phyloP scores from a whole-genome alignment of 352 stramenopile species.

The Elongisporangium anandrum region DNA sequence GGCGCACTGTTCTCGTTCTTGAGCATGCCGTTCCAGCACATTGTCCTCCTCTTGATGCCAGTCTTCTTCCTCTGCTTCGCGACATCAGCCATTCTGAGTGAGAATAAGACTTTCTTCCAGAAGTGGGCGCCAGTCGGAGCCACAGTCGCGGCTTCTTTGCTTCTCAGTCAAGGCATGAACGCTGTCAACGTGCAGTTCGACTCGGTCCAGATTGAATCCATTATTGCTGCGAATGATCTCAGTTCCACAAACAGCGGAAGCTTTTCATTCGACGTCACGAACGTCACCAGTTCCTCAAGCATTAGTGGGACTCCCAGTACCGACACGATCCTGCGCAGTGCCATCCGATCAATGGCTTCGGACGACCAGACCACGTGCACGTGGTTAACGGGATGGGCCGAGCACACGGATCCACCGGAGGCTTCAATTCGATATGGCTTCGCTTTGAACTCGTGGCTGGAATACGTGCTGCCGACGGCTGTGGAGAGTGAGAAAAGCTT shows the following conservation, averaged over 20 bases:
- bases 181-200: background rate
- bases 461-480: background rate
- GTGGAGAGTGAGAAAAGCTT: background rate
- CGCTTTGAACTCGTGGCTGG: background rate
- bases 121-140: background rate
- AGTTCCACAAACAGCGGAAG: background rate
- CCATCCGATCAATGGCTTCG: too few relatives aligned
- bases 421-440: background rate
- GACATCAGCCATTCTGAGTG: background rate
- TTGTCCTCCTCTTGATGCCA: background rate
- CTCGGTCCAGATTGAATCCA: background rate
- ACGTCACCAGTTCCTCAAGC: background rate
- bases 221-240: background rate
- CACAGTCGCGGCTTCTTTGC: background rate
- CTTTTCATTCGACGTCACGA: background rate
- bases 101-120: background rate
- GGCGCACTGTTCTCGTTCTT: background rate
- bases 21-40: background rate
- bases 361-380: too few relatives aligned
- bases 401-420: background rate
- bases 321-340: background rate
- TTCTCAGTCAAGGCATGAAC: background rate
- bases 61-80: background rate
- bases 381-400: too few relatives aligned
- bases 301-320: background rate